Evolutionary conservation across 1,139 yeast species (phyloP), one percentile per base, ranked within the genome.

Genomic region (Williopsis jadinii): DNA sequence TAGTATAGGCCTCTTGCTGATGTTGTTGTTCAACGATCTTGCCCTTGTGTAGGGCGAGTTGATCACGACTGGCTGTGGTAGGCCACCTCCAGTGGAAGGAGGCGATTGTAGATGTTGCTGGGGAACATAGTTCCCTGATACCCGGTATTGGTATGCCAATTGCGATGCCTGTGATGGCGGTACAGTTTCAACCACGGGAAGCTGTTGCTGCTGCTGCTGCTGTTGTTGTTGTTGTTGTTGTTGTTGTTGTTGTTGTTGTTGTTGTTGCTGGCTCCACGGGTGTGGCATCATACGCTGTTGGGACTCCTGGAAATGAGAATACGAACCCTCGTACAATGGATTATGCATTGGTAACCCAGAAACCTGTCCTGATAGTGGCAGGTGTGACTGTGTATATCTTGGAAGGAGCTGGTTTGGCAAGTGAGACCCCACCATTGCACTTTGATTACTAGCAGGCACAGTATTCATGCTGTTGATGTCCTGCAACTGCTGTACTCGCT

Each of bases 1-100:
- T 31, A 74, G 57, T 4, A 73, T 63, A 2, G 80, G 80, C 39
- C 79, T 57, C 29, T 64, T 40, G 27, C 49, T 46, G 28, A 49
- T 51, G 38, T 37, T 47, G 41, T 39, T 47, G 37, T 51, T 53
- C 30, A 49, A 24, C 2, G 46, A 36, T 12, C 54, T 43, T 5
- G 52, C 51, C 9, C 51, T 41, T 2, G 49, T 40, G 33, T 39
- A 50, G 2, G 53, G 52, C 1, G 51, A 48, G 29, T 32, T 19
- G 11, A 26, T 19, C 11, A 11, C 28, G 10, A 11, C 32, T n/a
- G 11, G 30, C 30, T 34, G 24, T 13, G 34, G 10, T n/a, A 32
- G 6, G 3, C 11, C 28, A 12, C n/a, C 26, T 28, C 28, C 30
- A 9, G 14, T 11, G 13, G 32, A 9, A 9, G 12, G 32, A 11